Conservation (phyloP, 495 filamentous ascomycete genomes). For the Penicillium parvum region DNA sequence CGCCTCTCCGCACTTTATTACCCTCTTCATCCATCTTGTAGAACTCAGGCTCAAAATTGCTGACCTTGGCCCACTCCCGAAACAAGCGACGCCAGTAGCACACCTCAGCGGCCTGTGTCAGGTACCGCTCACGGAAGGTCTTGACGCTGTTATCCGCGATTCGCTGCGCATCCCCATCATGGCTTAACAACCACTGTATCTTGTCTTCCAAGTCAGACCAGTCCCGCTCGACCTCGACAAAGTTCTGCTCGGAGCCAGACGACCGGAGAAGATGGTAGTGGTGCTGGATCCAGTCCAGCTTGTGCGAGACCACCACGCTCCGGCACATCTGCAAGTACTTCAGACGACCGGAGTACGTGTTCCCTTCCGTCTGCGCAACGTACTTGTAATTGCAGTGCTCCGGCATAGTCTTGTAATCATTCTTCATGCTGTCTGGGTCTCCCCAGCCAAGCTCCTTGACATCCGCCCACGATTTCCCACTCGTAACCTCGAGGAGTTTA, state of each 20-base stretch:
- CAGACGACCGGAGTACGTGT: constrained; percentile 39
- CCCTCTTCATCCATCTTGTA: constrained; percentile 13
- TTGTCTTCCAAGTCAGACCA: constrained; percentile 40
- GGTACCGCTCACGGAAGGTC: constrained; percentile 43
- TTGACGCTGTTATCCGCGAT: constrained; percentile 42
- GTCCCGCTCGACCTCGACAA: constrained; percentile 43
- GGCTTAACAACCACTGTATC: constrained; percentile 32
- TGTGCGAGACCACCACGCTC: constrained; percentile 37
- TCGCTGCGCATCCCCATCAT: constrained; percentile 34
- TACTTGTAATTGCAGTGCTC: constrained; percentile 30
- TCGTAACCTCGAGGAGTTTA: constrained; percentile 30
- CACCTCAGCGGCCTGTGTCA: constrained; percentile 44
- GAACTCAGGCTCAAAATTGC: constrained; percentile 17
- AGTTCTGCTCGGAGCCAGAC: constrained; percentile 46
- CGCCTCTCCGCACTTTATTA: constrained; percentile 17
- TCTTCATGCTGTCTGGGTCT: constrained; percentile 7
- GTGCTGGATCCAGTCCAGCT: constrained; percentile 15
- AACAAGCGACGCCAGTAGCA: constrained; percentile 45
- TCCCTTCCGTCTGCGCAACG: constrained; percentile 43
- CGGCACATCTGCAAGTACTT: constrained; percentile 48
- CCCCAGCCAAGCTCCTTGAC: constrained; percentile 36
- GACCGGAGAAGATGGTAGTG: constrained; percentile 10
- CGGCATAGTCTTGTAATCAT: constrained; percentile 15
- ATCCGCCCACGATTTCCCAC: constrained; percentile 39
- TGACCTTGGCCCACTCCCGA: constrained; percentile 29